These are phyloP conservation scores for Setaria italica DNA, from an alignment of 202 grass and related monocot species.

Conservation along the genomic window DNA sequence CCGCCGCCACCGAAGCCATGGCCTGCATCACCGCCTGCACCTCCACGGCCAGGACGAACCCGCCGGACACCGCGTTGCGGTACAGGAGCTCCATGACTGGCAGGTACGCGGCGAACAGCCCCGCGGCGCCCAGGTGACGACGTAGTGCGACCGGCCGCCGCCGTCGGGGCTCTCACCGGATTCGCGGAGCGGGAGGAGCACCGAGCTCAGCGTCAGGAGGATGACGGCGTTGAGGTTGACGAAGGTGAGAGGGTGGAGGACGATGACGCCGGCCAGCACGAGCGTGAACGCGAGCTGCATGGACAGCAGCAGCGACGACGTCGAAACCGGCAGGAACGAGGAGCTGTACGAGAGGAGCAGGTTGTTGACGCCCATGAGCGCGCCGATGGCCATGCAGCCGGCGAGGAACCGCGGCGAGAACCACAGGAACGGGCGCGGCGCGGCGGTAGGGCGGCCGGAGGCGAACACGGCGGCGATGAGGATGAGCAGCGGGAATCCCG, in stretches of 20 bases:
- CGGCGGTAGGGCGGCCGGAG: constrained; percentile 9
- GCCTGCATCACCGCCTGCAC: constrained; percentile 84
- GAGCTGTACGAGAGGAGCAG: constrained; percentile 72
- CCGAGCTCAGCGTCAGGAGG: constrained; percentile 69
- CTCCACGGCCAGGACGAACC: constrained; percentile 68
- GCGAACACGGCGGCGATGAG: constrained; percentile 23
- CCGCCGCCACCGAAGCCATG: constrained; percentile 44
- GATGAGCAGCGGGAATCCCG: constrained; percentile 74
- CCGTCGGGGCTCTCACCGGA: constrained; percentile 44
- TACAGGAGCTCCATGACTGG: constrained; percentile 82
- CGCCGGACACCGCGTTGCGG: constrained; percentile 38
- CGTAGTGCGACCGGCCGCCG: constrained; percentile 40
- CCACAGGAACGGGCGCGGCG: constrained; percentile 56
- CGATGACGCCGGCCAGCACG: constrained; percentile 60
- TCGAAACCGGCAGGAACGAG: constrained; percentile 69
- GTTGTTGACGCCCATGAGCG: constrained; percentile 75
- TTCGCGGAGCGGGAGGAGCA: constrained; percentile 67
- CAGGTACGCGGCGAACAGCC: constrained; percentile 67
- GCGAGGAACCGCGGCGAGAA: constrained; percentile 58
- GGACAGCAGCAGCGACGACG: constrained; percentile 79
- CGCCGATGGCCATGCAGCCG: constrained; percentile 58
- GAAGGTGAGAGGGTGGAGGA: constrained; percentile 75
- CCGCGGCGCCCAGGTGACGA: constrained; percentile 66
- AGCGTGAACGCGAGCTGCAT: constrained; percentile 83
- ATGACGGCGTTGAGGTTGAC: constrained; percentile 73